Evolutionary conservation across 2,329 filamentous ascomycete genomes (phyloP).

Genomic region (Acephala macrosclerotiorum): DNA sequence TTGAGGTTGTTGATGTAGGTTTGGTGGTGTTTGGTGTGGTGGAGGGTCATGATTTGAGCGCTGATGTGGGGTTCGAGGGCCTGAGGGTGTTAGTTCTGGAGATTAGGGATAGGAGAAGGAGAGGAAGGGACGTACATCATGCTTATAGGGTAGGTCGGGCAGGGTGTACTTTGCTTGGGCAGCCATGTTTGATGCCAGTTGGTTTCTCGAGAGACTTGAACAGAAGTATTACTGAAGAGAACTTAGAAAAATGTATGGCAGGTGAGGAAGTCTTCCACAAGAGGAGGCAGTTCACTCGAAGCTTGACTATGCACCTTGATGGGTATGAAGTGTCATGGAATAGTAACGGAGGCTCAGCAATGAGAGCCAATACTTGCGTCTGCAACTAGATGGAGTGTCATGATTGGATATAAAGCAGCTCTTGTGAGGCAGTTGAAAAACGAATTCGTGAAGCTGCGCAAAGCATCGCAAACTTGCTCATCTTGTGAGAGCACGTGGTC

Average conservation of each 20-base stretch:
- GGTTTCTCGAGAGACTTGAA: neutral
- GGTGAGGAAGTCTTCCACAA: too few species aligned
- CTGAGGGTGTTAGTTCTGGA: constrained; percentile 46
- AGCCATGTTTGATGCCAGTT: neutral
- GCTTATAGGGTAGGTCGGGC: constrained; percentile 69
- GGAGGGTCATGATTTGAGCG: constrained; percentile 80
- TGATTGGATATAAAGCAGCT: neutral
- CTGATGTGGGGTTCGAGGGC: constrained; percentile 79
- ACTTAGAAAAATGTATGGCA: neutral
- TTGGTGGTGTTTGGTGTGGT: constrained; percentile 82
- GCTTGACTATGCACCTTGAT: constrained; percentile 4
- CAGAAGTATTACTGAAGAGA: neutral
- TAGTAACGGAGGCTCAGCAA: neutral
- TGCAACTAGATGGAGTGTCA: neutral
- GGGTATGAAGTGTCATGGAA: neutral
- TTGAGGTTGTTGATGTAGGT: constrained; percentile 82
- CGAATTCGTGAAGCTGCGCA: constrained; percentile 7
- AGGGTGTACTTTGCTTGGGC: constrained; percentile 48
- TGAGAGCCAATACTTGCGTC: neutral
- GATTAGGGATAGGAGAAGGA: neutral
- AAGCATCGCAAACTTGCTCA: constrained; percentile 16
- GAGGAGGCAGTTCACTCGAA: neutral
- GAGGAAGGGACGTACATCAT: constrained; percentile 16
- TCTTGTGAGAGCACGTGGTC: neutral
- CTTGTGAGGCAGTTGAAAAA: neutral